Percentiles rank a stretch among this genome's conserved stretches.
These are phyloP conservation scores for Hypoxylon perforatum DNA, from an alignment of 495 filamentous ascomycete species.

Conservation along the genomic window DNA sequence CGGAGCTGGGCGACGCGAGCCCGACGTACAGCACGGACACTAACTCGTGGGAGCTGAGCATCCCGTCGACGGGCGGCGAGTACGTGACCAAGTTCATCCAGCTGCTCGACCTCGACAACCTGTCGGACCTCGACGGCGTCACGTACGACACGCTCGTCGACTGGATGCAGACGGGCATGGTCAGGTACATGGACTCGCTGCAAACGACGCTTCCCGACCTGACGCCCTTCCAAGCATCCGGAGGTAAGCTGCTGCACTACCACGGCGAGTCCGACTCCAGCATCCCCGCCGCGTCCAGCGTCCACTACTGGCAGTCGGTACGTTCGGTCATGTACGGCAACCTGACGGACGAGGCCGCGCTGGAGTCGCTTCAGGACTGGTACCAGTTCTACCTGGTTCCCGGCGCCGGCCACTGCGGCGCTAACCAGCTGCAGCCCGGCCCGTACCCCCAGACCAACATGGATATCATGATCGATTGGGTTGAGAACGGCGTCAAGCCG, in stretches of 20 bases:
- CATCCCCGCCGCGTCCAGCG: constrained; percentile 57
- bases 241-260: constrained; percentile 64
- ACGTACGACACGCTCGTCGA: constrained; percentile 60
- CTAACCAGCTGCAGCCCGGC: constrained; percentile 52
- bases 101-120: constrained; percentile 44
- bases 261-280: constrained; percentile 61
- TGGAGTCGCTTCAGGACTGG: constrained; percentile 59
- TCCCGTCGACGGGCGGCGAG: constrained; percentile 51
- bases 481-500: constrained; percentile 57
- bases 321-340: constrained; percentile 58
- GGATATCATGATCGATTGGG: constrained; percentile 59
- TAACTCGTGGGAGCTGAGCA: constrained; percentile 49
- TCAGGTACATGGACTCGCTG: constrained; percentile 50
- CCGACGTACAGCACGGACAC: constrained; percentile 56
- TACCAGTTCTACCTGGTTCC: constrained; percentile 63
- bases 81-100: constrained; percentile 50
- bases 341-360: constrained; percentile 45
- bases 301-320: constrained; percentile 62
- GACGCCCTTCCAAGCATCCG: constrained; percentile 52
- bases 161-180: constrained; percentile 53
- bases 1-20: constrained; percentile 54
- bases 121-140: constrained; percentile 52
- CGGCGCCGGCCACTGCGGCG: constrained; percentile 60
- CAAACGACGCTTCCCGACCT: constrained; percentile 60
- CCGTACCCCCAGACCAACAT: constrained; percentile 57